phyloP scores from a whole-genome alignment of 805 yeast species.

The Torulaspora gathmanii region DNA sequence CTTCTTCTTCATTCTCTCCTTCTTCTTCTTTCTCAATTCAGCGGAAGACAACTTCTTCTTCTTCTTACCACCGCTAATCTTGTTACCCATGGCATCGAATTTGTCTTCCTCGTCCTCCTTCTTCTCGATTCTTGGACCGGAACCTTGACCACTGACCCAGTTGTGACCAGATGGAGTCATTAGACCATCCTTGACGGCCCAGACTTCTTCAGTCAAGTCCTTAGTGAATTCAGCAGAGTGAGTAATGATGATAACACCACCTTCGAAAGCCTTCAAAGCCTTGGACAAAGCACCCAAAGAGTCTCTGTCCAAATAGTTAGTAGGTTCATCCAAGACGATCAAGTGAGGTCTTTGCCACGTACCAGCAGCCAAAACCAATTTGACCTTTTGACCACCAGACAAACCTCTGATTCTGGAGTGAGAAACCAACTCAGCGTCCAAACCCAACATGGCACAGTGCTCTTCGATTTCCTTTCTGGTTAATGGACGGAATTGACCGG shows the following conservation, averaged over 20 bases:
- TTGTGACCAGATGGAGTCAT: slow-evolving; percentile 99
- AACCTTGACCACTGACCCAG: slow-evolving; percentile 99
- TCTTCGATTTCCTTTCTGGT: slow-evolving; percentile 99
- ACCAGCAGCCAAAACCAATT: slow-evolving; percentile 99
- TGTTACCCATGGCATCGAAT: slow-evolving; percentile 99
- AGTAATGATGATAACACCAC: slow-evolving; percentile 99
- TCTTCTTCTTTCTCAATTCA: slow-evolving; percentile 99
- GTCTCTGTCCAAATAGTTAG: slow-evolving; percentile 98
- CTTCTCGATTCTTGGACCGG: slow-evolving; percentile 99
- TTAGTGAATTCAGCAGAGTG: slow-evolving; percentile 99
- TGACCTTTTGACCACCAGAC: slow-evolving; percentile 99
- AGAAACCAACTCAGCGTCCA: slow-evolving; percentile 97
- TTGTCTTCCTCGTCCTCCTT: slow-evolving; percentile 95
- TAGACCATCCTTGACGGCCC: slow-evolving; percentile 97
- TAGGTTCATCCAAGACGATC: slow-evolving; percentile 99
- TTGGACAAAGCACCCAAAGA: slow-evolving; percentile 98
- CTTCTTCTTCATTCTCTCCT: slow-evolving; percentile 99
- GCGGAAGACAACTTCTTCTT: slow-evolving; percentile 97
- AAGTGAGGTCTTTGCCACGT: slow-evolving; percentile 99
- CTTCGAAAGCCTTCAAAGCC: slow-evolving; percentile 97
- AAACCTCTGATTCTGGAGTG: slow-evolving; percentile 99
- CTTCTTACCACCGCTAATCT: slow-evolving; percentile 94
- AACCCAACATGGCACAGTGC: slow-evolving; percentile 98
- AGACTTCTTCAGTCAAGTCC: slow-evolving; percentile 98
- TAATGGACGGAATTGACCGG: slow-evolving; percentile 99